Base-by-base conservation (phyloP, 2,329 filamentous ascomycete genomes). In the Talaromyces atroroseus region DNA sequence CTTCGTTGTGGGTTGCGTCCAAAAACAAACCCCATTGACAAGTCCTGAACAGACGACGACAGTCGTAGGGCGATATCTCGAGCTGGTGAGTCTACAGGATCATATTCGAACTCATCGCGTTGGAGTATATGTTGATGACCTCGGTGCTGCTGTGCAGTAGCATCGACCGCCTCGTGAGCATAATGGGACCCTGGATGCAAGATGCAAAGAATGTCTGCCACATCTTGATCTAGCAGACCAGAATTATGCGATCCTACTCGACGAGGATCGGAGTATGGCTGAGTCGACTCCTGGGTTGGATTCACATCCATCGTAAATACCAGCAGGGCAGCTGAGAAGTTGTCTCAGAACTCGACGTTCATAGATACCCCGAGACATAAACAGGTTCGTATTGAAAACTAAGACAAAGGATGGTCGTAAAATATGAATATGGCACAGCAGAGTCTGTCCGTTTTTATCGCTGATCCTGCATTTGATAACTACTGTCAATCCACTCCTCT, bases 161-260 rank as follows among this genome's bases (percentile, higher is more conserved):
- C 72, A 44, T 77, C 73, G n/a, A 92, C 84, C 63, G 92, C 88
- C 60, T 79, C 77, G 61, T 87, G 85, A 20, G 92, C 90, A 21
- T 82, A 81, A 40, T 83, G 78, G 2, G 90, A 89, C 62, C 83
- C 84, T 11, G 92, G 92, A 63, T 95, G 86, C 26, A 97, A 81
- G 57, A 96, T 85, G 74, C 91, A 95, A 62, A 96, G 83, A 63
- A 96, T 90, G 73, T 96, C 92, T 60, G 89, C 83, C 50, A 94
- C 82, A 69, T 96, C 92, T 62, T 89, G 82, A 63, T 92, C 87
- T 53, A 82, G 87, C 59, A 96, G 85, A 56, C 89, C 90, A 42
- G 90, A 94, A 68, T 90, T 89, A 71, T 90, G 88, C 68, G 87
- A 81, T 56, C 90, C 90, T 60, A 89, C 71, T 54, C 90, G 85